Percentiles rank a stretch among this genome's conserved stretches.
phyloP scores from a whole-genome alignment of 371 early-diverging fungal species.

The Mortierella polycephala region DNA sequence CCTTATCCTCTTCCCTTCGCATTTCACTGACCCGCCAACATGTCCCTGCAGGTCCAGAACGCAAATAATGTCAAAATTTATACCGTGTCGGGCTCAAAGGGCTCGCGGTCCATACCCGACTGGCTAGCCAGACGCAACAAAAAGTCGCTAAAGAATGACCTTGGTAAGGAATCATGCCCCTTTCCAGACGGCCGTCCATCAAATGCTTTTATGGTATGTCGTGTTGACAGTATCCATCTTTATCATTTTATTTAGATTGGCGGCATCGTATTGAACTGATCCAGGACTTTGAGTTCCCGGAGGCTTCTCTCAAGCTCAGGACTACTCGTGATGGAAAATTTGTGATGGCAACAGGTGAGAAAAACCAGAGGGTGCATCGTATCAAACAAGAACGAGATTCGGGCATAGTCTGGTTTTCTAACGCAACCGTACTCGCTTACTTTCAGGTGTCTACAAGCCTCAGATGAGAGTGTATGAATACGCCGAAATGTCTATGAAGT shows the following conservation, averaged over 20 bases:
- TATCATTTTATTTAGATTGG: slow-evolving; percentile 70
- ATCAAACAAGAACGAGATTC: not conserved
- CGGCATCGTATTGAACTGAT: slow-evolving; percentile 91
- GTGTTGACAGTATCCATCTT: not conserved
- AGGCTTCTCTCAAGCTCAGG: slow-evolving; percentile 89
- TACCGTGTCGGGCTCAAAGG: slow-evolving; percentile 87
- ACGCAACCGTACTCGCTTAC: not conserved
- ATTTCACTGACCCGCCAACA: slow-evolving; percentile 26
- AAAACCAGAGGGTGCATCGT: not conserved
- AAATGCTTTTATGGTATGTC: not conserved
- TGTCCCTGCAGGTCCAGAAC: slow-evolving; percentile 82
- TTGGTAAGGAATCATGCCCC: slow-evolving; percentile 62
- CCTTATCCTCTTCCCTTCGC: too few relatives aligned
- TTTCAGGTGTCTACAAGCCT: slow-evolving; percentile 93
- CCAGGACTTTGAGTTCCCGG: slow-evolving; percentile 99
- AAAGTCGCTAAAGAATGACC: slow-evolving; percentile 88
- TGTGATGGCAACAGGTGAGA: slow-evolving; percentile 90
- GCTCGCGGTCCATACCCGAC: slow-evolving; percentile 90
- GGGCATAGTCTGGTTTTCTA: not conserved
- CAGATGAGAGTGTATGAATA: slow-evolving; percentile 97
- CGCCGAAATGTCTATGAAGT: slow-evolving; percentile 94
- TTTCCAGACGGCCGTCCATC: not conserved
- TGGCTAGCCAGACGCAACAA: slow-evolving; percentile 91
- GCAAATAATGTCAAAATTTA: slow-evolving; percentile 94
- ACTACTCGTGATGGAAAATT: slow-evolving; percentile 88